These are phyloP conservation scores for Pseudopithomyces maydicus DNA, from an alignment of 2,329 filamentous ascomycete genomes.

Conservation along the genomic window DNA sequence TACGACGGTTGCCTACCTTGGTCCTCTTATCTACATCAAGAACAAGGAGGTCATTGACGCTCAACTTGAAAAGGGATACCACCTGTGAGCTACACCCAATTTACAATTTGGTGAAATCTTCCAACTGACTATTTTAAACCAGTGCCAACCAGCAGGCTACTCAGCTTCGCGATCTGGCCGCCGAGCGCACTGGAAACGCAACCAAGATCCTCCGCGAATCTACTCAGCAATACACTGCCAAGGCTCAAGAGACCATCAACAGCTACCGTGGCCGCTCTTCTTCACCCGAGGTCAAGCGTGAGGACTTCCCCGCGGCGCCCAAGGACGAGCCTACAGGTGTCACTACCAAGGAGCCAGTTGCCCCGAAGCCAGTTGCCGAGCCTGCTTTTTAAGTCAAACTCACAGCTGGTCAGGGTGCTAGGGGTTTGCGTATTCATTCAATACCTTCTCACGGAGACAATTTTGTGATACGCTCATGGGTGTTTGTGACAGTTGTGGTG, in stretches of 20 bases:
- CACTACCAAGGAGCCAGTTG: constrained; percentile 16
- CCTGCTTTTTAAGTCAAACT: constrained; percentile 28
- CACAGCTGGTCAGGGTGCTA: neutral
- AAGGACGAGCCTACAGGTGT: constrained; percentile 22
- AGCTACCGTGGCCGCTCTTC: constrained; percentile 45
- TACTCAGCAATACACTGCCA: constrained; percentile 64
- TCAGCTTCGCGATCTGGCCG: constrained; percentile 65
- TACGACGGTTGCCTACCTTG: constrained; percentile 62
- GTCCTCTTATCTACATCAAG: constrained; percentile 66
- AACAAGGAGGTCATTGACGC: constrained; percentile 69
- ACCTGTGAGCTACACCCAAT: constrained; percentile 39
- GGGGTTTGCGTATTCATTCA: neutral
- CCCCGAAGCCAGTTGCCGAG: constrained; percentile 20
- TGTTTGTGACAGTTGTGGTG: constrained; percentile 27
- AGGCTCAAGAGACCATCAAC: constrained; percentile 60
- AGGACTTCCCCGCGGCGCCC: constrained; percentile 37
- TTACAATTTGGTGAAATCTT: neutral
- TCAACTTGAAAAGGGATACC: constrained; percentile 60
- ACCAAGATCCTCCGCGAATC: constrained; percentile 63
- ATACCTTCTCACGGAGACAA: neutral
- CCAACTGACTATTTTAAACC: neutral
- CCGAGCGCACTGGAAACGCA: constrained; percentile 63
- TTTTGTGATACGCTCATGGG: constrained; percentile 16
- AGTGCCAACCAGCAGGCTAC: constrained; percentile 60
- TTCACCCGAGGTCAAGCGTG: constrained; percentile 44